Base-by-base conservation (phyloP, 2,329 filamentous ascomycete genomes). In the Colletotrichum brevisporum region DNA sequence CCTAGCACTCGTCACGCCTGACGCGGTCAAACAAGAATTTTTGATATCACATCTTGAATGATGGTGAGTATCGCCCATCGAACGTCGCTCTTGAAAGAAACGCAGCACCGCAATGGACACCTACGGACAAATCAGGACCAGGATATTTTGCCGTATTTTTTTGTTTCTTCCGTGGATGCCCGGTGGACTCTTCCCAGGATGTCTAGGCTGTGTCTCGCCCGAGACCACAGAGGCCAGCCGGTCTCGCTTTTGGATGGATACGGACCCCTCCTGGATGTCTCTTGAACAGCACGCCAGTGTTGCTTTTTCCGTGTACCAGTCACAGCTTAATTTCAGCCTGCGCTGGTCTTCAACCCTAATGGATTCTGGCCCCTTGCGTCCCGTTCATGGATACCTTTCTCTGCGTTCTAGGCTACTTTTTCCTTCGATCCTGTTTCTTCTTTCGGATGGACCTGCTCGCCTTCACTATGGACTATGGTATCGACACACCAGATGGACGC, bases 51-150 rank as follows among this genome's bases (percentile, higher is more conserved):
- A 55, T 13, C 18, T 31, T 13, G 47, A 6, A 27, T 26, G 2
- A 43, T 69, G 72, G 81, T 83, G 71, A 83, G 81, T 83, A 81
- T 81, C 72, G 76, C 78, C 80, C 79, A 73, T 71, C 51, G 70
- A 67, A 71, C 73, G 59, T 36, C 31, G 43, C 39, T 24, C 16
- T 18, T 24, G 51, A 52, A 56, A 36, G 51, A 52, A 56, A 36
- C 24, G 62, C n/a, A 36, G 9, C 58, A 69, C 18, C 70, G 62
- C 67, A 41, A 63, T 67, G 76, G 76, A 77, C 62, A 48, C 45
- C 70, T 8, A 10, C 52, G 70, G 55, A 56, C 9, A 43, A 69
- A 13, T 31, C 36, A 26, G 18, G 53, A n/a, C 50, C 51, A 48
- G 63, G 63, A 53, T 15, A 36, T 56, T 60, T 31, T 52, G 21